Base-by-base conservation (phyloP, 2,329 filamentous ascomycete species). In the Sporothrix mexicana region DNA sequence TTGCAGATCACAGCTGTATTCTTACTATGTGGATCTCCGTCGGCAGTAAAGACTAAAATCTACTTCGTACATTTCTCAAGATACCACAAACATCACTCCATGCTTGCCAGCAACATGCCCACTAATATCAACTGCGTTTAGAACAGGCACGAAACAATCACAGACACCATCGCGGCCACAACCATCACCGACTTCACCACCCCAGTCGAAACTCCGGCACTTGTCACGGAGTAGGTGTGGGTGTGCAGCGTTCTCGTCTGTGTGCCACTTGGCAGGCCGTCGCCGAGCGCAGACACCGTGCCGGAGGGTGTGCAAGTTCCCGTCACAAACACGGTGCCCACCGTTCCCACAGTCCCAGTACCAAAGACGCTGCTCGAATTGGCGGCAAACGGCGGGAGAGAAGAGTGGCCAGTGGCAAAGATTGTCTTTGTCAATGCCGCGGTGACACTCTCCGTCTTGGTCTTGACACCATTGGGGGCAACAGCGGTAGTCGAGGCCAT, bases 201-300 rank as follows among this genome's bases (percentile, higher is more conserved):
- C 3, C 20, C n/a, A 8, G 43, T 30, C 43, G 43, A 66, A 23
- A 5, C 15, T 8, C 47, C 47, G 13, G 66, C 49, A 43, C 49
- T 69, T 9, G 49, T 55, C 12, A 69, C 66, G 13, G 66, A 53
- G 30, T 53, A 67, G 10, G 62, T 25, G 20, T 67, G 30, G 62
- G 12, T 51, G 45, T 51, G 62, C 15, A 45, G 25, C 20, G 62
- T 5, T 1, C 41, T 13, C 20, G 62, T 55, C 47, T 25, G 47
- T 13, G 30, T 55, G 20, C 66, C 66, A n/a, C 66, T 55, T 3
- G 25, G 49, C n/a, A 66, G 62, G 20, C 43, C 13, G 43, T 47
- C 20, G 41, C 62, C n/a, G 13, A 66, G 10, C 8, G n/a, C 41
- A 12, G 66, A 9, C 20, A 67, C 62, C 43, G 62, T 67, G 4